Conservation (phyloP, 371 early-diverging fungal species). For the Apophysomyces sp. region DNA sequence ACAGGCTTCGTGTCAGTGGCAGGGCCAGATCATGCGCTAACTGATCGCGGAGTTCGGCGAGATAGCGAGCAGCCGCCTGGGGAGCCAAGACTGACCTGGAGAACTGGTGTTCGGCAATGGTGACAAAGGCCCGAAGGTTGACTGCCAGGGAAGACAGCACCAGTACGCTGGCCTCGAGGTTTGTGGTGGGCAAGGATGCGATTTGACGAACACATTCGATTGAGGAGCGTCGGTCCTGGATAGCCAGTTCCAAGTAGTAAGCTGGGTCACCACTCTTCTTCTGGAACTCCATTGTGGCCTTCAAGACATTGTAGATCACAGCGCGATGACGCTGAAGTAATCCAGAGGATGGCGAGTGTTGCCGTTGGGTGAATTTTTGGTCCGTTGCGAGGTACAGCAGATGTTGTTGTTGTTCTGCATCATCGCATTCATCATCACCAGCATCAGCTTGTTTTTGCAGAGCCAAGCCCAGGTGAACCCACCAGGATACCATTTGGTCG, state of each 20-base stretch:
- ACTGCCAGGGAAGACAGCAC: slow-evolving; percentile 28
- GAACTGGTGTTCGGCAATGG: slow-evolving; percentile 14
- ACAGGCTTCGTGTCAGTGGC: slow-evolving; percentile 9
- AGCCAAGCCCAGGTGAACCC: slow-evolving; percentile 22
- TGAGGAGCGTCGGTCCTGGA: slow-evolving; percentile 19
- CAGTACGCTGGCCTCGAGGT: slow-evolving; percentile 30
- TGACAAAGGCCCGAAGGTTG: slow-evolving; percentile 20
- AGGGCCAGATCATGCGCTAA: slow-evolving; percentile 18
- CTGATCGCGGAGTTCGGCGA: slow-evolving; percentile 24
- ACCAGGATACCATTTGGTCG: slow-evolving; percentile 29
- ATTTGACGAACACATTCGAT: slow-evolving; percentile 26
- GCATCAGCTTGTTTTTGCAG: slow-evolving; percentile 12
- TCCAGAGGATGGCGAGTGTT: slow-evolving; percentile 21
- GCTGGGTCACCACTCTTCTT: slow-evolving; percentile 8
- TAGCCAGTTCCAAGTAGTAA: slow-evolving; percentile 16
- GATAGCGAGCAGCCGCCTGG: slow-evolving; percentile 13
- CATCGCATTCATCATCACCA: too few species aligned
- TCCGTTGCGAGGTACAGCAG: slow-evolving; percentile 13
- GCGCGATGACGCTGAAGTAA: slow-evolving; percentile 24
- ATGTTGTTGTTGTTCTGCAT: slow-evolving; percentile 1
- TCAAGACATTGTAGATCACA: slow-evolving; percentile 18
- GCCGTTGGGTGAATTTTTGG: slow-evolving; percentile 7
- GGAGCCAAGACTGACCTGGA: slow-evolving; percentile 8
- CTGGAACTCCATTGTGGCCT: slow-evolving; percentile 15
- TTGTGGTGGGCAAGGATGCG: slow-evolving; percentile 7